phyloP scores from a whole-genome alignment of 1,139 yeast genomes.

The Hyphopichia buzzinii region DNA sequence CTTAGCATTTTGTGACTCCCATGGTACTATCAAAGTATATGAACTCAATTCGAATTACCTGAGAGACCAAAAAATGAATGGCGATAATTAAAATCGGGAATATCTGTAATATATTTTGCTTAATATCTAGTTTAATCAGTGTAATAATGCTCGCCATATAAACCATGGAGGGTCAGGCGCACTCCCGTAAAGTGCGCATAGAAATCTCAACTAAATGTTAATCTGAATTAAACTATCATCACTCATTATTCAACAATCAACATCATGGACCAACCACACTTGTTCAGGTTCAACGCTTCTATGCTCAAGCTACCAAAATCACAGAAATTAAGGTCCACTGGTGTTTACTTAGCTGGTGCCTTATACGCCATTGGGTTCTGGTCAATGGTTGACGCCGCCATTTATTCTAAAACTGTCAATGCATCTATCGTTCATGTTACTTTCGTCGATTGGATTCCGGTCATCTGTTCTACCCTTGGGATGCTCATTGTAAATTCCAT shows the following conservation, averaged over 20 bases:
- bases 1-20: constrained; percentile 38
- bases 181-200: no score
- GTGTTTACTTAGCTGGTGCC: constrained; percentile 75
- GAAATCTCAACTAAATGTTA: no score
- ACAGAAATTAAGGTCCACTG: constrained; percentile 66
- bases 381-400: constrained; percentile 84
- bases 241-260: no score
- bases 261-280: constrained; percentile 33
- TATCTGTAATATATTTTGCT: no score
- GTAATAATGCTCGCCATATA: no score
- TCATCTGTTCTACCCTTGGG: constrained; percentile 82
- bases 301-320: constrained; percentile 63
- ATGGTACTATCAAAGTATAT: constrained; percentile 25
- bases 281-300: constrained; percentile 51
- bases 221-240: no score
- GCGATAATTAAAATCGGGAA: no score
- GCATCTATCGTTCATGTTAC: constrained; percentile 86
- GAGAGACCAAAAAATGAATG: constrained; percentile 4
- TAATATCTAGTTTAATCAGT: no score
- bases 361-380: constrained; percentile 87
- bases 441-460: constrained; percentile 94
- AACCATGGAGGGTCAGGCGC: no score
- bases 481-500: constrained; percentile 90
- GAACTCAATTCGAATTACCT: constrained; percentile 17
- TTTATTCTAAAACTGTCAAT: constrained; percentile 80